These are phyloP conservation scores for Syzygium syzygioides DNA, from an alignment of 441 rosid species.

Conservation along the genomic window DNA sequence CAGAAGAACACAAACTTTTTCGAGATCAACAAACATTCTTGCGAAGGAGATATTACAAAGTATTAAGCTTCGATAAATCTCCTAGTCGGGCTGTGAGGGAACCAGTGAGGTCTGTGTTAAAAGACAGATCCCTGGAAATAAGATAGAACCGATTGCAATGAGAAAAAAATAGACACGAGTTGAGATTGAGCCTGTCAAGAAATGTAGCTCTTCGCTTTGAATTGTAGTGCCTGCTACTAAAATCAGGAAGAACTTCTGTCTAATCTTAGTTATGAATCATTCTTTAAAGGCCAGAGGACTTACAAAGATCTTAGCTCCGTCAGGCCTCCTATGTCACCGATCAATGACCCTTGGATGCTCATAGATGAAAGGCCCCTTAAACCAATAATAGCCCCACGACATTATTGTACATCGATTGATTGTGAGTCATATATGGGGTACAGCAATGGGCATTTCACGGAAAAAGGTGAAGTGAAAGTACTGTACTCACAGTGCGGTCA, in stretches of 20 bases:
- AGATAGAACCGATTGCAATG: not conserved
- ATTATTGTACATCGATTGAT: not conserved
- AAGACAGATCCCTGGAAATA: slow-evolving; percentile 12
- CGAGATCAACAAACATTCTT: not conserved
- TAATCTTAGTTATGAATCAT: not conserved
- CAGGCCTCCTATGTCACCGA: slow-evolving; percentile 11
- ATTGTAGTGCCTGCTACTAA: not conserved
- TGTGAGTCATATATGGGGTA: too few species aligned
- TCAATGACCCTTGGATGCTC: slow-evolving; percentile 7
- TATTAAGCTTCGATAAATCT: slow-evolving; percentile 3
- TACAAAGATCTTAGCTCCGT: slow-evolving; percentile 5
- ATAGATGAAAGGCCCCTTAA: slow-evolving; percentile 2
- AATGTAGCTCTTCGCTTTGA: not conserved
- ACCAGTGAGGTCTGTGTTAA: slow-evolving; percentile 3
- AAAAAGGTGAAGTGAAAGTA: not conserved
- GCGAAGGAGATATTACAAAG: not conserved
- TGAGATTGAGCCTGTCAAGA: not conserved
- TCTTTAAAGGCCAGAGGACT: not conserved
- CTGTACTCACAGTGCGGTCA: slow-evolving; percentile 9
- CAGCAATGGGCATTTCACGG: not conserved
- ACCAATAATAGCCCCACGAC: not conserved
- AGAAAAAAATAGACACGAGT: not conserved
- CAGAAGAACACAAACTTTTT: not conserved
- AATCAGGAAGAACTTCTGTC: not conserved
- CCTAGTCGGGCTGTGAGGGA: not conserved